Evolutionary conservation across 352 stramenopile species (phyloP), one percentile per base, ranked within the genome.

Genomic region (Phytophthora pinifolia): DNA sequence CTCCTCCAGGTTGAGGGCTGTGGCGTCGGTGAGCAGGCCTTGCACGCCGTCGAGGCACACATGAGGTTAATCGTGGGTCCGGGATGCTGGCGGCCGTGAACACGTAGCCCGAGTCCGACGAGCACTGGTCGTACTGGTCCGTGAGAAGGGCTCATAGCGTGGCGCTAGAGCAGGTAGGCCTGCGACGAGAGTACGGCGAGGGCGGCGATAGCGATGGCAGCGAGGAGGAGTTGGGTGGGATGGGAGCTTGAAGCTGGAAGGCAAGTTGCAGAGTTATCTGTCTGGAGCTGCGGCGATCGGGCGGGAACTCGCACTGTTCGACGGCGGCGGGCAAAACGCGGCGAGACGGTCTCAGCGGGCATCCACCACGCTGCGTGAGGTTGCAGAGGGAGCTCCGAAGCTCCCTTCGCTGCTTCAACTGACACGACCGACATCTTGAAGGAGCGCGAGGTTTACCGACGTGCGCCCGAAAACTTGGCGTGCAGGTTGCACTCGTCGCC

Each of bases 251-350:
- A 43, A 54, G 44, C 65, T 58, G 54, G 47, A n/a, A 70, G 51
- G 67, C 67, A 72, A 72, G 70, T 75, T 67, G 51, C 42, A 57
- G 59, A 67, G 8, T 6, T 51, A 67, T 67, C 51, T 46, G 39
- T 34, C 12, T 45, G 51, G 51, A 67, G 46, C 34, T n/a, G 38
- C 45, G 10, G 36, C 41, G 55, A 61, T 66, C 50, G 50, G 43
- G 30, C 43, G 9, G 50, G 38, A 54, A 44, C 29, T 61, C 58
- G 52, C 58, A 46, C 58, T 61, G 58, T 66, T 66, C 50, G 56
- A 65, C 22, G 12, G 44, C 43, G 54, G 49, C 30, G n/a, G n/a
- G n/a, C n/a, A n/a, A n/a, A n/a, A n/a, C n/a, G n/a, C n/a, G n/a
- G n/a, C 12, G 22, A 51, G 33, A 34, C 34, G 25, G 27, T 35